These are phyloP conservation scores for Phytophthora capsici DNA, from an alignment of 352 stramenopile genomes.

Conservation along the genomic window DNA sequence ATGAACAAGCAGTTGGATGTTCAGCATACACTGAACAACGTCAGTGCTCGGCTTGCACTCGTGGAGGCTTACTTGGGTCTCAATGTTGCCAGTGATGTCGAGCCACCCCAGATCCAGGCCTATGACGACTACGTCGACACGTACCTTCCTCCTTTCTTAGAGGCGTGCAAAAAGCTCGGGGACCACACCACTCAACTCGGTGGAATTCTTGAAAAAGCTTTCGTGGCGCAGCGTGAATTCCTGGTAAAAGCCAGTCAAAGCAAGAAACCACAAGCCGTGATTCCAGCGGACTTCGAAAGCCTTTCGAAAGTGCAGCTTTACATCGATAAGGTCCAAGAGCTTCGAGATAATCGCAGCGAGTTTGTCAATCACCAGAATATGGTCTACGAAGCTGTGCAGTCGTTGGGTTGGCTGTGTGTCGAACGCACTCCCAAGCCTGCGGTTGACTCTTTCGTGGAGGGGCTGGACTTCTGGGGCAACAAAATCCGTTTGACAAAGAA, in stretches of 20 bases:
- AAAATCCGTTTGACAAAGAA: constrained; percentile 98
- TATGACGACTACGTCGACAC: constrained; percentile 92
- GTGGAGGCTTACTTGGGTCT: constrained; percentile 87
- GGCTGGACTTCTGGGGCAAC: constrained; percentile 97
- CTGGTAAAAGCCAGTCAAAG: constrained; percentile 93
- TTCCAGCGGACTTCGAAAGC: constrained; percentile 72
- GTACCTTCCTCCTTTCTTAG: constrained; percentile 87
- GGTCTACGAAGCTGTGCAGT: constrained; percentile 87
- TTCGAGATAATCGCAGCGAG: constrained; percentile 84
- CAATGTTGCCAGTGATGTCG: constrained; percentile 21
- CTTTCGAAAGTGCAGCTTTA: constrained; percentile 53
- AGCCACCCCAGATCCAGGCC: constrained; percentile 79
- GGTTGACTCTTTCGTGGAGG: constrained; percentile 95
- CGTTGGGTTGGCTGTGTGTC: constrained; percentile 83
- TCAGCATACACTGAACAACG: constrained; percentile 75
- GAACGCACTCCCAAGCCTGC: constrained; percentile 92
- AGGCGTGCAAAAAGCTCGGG: constrained; percentile 77
- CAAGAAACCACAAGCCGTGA: constrained; percentile 90
- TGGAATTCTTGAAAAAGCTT: constrained; percentile 87
- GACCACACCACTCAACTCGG: constrained; percentile 82
- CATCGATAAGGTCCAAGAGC: constrained; percentile 78
- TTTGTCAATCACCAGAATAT: constrained; percentile 90
- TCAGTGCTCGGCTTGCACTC: constrained; percentile 74
- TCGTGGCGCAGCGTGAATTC: constrained; percentile 90
- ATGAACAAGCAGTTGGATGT: constrained; percentile 32